Conservation (phyloP, 768 basidiomycete species). For the Psilocybe azurescens region DNA sequence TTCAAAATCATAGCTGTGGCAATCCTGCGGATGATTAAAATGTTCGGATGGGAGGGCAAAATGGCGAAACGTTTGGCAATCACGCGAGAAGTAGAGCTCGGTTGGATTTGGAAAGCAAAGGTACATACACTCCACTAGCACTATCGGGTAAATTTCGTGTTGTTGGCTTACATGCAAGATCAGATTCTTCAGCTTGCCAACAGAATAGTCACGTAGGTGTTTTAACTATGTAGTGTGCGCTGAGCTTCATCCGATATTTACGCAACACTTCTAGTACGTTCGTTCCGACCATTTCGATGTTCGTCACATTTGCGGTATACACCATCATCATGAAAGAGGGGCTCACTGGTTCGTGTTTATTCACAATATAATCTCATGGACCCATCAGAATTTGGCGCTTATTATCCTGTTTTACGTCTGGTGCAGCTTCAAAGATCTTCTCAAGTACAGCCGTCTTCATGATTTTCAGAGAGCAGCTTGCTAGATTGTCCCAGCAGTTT, state of each 20-base stretch:
- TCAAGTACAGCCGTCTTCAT: conserved; percentile 7
- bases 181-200: conserved; percentile 7
- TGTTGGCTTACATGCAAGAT: conserved; percentile 38
- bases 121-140: conserved; percentile 23
- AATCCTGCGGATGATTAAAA: conserved; percentile 69
- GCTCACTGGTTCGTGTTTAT: conserved; percentile 29
- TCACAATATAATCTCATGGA: no score
- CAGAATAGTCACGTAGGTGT: conserved; percentile 14
- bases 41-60: conserved; percentile 71
- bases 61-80: conserved; percentile 56
- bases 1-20: conserved; percentile 43
- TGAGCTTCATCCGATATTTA: not conserved
- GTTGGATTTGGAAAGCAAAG: conserved; percentile 56
- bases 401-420: not conserved
- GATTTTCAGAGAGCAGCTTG: conserved; percentile 1
- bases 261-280: not conserved
- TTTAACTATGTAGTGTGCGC: not conserved
- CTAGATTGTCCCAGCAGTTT: not conserved
- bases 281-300: conserved; percentile 64
- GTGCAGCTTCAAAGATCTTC: conserved; percentile 8
- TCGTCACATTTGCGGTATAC: conserved; percentile 66
- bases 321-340: conserved; percentile 46
- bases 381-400: no score
- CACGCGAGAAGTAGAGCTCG: conserved; percentile 66
- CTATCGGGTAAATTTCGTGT: no score